Conservation (phyloP, 305 asterid species). For the Fraxinus platypoda region DNA sequence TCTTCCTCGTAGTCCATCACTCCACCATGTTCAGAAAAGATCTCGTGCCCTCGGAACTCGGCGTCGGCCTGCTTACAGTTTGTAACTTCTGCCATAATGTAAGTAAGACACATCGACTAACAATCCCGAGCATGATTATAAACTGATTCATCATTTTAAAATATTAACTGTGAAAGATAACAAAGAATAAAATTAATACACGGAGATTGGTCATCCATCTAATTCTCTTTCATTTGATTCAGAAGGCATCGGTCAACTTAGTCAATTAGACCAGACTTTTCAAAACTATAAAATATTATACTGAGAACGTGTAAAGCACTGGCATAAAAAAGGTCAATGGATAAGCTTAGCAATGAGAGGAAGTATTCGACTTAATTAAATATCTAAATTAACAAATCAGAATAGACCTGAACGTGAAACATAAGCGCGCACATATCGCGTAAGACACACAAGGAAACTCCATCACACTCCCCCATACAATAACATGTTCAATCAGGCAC, state of each 20-base stretch:
- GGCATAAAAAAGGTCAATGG: background rate
- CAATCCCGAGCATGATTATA: constrained; percentile 45
- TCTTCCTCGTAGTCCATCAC: constrained; percentile 97
- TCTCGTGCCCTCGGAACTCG: constrained; percentile 82
- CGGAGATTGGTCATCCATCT: background rate
- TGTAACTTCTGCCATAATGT: constrained; percentile 95
- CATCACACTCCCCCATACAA: background rate
- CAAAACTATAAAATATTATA: background rate
- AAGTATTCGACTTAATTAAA: background rate
- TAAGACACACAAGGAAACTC: background rate
- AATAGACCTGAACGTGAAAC: background rate
- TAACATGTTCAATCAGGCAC: background rate
- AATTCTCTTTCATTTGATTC: background rate
- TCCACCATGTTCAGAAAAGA: constrained; percentile 90
- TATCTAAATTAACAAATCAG: background rate
- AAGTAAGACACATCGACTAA: constrained; percentile 88
- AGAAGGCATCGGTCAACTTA: background rate
- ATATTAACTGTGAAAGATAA: background rate
- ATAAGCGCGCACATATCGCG: background rate
- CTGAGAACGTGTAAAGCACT: background rate
- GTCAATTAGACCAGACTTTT: background rate
- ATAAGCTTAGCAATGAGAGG: background rate
- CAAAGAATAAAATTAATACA: background rate
- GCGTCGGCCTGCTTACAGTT: constrained; percentile 88
- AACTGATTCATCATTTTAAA: constrained; percentile 9